Evolutionary conservation across 2,329 filamentous ascomycete species (phyloP), one percentile per base, ranked within the genome.

Genomic region (Dendrostoma leiphaemia): DNA sequence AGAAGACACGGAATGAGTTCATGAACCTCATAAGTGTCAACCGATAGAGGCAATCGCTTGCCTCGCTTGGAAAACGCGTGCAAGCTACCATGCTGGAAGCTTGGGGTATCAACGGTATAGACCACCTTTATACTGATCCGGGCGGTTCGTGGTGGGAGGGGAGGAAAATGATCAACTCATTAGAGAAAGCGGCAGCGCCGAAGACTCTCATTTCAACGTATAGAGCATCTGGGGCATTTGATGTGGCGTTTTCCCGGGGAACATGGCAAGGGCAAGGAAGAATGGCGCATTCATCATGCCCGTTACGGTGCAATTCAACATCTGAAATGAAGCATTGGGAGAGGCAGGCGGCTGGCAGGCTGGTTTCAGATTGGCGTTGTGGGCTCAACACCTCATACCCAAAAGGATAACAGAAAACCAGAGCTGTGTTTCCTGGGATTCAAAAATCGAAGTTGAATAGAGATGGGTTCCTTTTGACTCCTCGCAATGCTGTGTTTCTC

Each of bases 1-100:
- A 91, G 58, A 97, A 96, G 80, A 97, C 93, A 10, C 81, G 94
- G 64, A 95, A 96, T 69, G 94, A 99, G 72, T 99, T 99, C 67
- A 74, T 99, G 67, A 96, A 86, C 64, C 79, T 99, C 32, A 76
- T 87, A 31, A 82, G 82, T 35, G 71, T 91, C 53, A 85, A 90
- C 70, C 48, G 34, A 35, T 21, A n/a, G 28, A 6, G 21, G 13
- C 28, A 44, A 13, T 13, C n/a, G n/a, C n/a, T n/a, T n/a, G n/a
- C n/a, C n/a, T n/a, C n/a, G n/a, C n/a, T n/a, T n/a, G n/a, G n/a
- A n/a, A n/a, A n/a, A n/a, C n/a, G n/a, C n/a, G n/a, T n/a, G n/a
- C n/a, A n/a, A n/a, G n/a, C n/a, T n/a, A n/a, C n/a, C n/a, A n/a
- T n/a, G n/a, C n/a, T n/a, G n/a, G n/a, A n/a, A n/a, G n/a, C n/a